A percentile compares a stretch with the other conserved stretches of the same genome.
These are phyloP conservation scores for Mycena metata DNA, from an alignment of 768 basidiomycete species.

Conservation along the genomic window DNA sequence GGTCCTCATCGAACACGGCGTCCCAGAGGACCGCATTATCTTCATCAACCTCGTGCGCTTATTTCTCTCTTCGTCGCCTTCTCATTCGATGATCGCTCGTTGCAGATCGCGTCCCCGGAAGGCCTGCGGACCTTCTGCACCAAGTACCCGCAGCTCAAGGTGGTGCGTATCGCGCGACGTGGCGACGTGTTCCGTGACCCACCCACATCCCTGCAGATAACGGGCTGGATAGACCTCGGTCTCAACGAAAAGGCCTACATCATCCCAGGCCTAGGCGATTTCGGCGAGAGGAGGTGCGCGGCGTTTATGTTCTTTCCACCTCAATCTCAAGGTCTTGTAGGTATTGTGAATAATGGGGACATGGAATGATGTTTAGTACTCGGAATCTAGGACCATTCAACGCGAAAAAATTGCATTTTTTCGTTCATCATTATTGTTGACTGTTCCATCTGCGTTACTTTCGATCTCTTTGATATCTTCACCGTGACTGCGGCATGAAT, in stretches of 20 bases:
- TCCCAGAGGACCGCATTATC: constrained; percentile 94
- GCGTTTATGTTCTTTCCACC: constrained; percentile 18
- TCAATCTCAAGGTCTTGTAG: background rate
- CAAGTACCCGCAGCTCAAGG: constrained; percentile 80
- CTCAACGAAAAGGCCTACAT: constrained; percentile 94
- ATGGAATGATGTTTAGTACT: background rate
- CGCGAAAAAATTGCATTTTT: too few species aligned
- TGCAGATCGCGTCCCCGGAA: constrained; percentile 89
- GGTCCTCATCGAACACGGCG: constrained; percentile 90
- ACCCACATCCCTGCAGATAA: constrained; percentile 70
- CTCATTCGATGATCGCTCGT: background rate
- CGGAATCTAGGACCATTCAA: constrained; percentile 4
- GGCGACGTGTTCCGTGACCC: background rate
- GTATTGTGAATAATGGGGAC: constrained; percentile 36
- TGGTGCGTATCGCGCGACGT: too few species aligned
- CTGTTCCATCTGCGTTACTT: too few species aligned
- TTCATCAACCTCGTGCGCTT: constrained; percentile 88
- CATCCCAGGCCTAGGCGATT: constrained; percentile 96
- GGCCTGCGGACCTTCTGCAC: constrained; percentile 86
- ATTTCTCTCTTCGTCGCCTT: constrained; percentile 9
- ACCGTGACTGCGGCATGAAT: too few species aligned
- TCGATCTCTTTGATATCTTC: too few species aligned
- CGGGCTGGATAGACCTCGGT: constrained; percentile 95
- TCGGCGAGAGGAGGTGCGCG: constrained; percentile 87
- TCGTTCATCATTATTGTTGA: too few species aligned